Evolutionary conservation across 2,329 filamentous ascomycete genomes (phyloP), one percentile per base, ranked within the genome.

Genomic region (Pezicula neosporulosa): DNA sequence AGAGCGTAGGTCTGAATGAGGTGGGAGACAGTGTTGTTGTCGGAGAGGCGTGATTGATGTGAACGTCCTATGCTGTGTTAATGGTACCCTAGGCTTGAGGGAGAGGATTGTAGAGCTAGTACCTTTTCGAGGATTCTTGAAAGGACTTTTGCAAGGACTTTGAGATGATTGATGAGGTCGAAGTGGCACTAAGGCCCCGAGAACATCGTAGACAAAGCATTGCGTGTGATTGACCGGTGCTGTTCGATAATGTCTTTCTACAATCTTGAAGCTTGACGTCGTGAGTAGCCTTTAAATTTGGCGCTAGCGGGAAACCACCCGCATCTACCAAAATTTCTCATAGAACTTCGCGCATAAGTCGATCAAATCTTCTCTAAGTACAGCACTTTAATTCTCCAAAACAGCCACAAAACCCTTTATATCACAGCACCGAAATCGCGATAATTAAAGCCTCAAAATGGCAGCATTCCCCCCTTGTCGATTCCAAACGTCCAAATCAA

Each of bases 191-290:
- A 1, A 66, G 27, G 41, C 62, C 56, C 37, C 56, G 43, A 30
- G 59, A 61, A 45, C 58, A 63, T 45, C 62, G 59, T 48, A 62
- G 52, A 51, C 62, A 66, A 48, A 64, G 38, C 65, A 67, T 67
- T 38, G 56, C 60, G 52, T 27, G 16, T 36, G 42, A 55, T 51
- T 52, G 48, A 18, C 12, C n/a, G 6, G 30, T 36, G 8, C n/a
- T 35, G 30, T 36, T 41, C 15, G 4, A 13, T 13, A 36, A n/a
- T 33, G 24, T 16, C 24, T 41, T 19, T 24, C 28, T 46, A 6
- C 10, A 24, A 27, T 37, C 43, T 45, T 13, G 44, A 36, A 46
- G 19, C 16, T 50, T 36, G 51, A 50, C 24, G 47, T 51, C 44
- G 43, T 30, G n/a, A 6, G 8, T 15, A 39, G 15, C 19, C n/a